Percentiles rank a stretch among this genome's conserved stretches.
These are phyloP conservation scores for Microstegium vimineum DNA, from an alignment of 176 grass and related monocot genomes.

Conservation along the genomic window DNA sequence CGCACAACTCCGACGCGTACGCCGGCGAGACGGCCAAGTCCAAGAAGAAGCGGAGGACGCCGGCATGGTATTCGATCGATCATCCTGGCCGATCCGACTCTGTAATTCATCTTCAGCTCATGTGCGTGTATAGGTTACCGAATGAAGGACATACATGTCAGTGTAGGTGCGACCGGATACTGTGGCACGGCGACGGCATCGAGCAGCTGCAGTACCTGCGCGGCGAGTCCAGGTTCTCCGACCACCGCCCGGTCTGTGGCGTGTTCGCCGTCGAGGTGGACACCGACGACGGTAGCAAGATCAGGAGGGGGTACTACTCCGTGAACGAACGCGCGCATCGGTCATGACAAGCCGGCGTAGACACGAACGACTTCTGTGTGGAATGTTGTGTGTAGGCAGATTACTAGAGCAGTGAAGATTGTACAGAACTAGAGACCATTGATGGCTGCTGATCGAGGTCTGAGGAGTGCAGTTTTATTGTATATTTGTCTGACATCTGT, in stretches of 20 bases:
- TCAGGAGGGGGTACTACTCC: slow-evolving; percentile 49
- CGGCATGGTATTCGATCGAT: slow-evolving; percentile 53
- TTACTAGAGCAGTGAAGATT: not conserved
- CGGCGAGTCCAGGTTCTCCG: slow-evolving; percentile 88
- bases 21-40: slow-evolving; percentile 87
- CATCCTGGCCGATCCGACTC: not conserved
- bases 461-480: not conserved
- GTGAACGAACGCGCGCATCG: slow-evolving; percentile 25
- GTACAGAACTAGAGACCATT: not conserved
- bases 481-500: not conserved
- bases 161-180: slow-evolving; percentile 86
- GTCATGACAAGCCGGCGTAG: slow-evolving; percentile 35
- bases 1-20: slow-evolving; percentile 88
- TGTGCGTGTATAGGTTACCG: too few species aligned
- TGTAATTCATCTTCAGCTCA: not conserved
- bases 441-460: not conserved
- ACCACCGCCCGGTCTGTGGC: slow-evolving; percentile 82
- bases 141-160: not conserved
- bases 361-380: slow-evolving; percentile 34
- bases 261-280: slow-evolving; percentile 65
- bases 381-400: not conserved
- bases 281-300: slow-evolving; percentile 23
- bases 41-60: slow-evolving; percentile 89
- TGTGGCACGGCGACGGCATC: slow-evolving; percentile 79
- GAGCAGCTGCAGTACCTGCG: slow-evolving; percentile 88